These are phyloP conservation scores for Pythium grandisporangium DNA, from an alignment of 352 stramenopile genomes.

Conservation along the genomic window DNA sequence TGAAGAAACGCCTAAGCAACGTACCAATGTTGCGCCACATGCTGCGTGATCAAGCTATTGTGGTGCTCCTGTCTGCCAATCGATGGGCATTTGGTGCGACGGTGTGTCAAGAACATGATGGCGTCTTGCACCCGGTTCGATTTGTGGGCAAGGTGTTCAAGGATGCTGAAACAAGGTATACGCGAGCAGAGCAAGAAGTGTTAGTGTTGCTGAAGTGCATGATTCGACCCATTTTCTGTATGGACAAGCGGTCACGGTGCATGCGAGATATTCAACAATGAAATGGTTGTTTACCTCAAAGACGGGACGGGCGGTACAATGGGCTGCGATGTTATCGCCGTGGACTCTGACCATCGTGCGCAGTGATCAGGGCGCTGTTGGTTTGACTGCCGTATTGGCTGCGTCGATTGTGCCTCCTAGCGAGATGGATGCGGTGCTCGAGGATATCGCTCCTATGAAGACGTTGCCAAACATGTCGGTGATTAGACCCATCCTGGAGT, in stretches of 20 bases:
- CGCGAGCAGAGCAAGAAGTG: background rate
- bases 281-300: background rate
- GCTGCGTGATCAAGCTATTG: background rate
- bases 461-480: background rate
- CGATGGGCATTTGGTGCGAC: slow-evolving; percentile 8
- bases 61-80: slow-evolving; percentile 7
- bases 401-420: background rate
- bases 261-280: background rate
- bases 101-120: slow-evolving; percentile 9
- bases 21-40: slow-evolving; percentile 1
- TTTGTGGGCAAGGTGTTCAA: slow-evolving; percentile 2
- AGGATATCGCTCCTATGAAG: background rate
- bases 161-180: background rate
- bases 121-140: slow-evolving; percentile 3
- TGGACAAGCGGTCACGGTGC: background rate
- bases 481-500: background rate
- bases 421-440: background rate
- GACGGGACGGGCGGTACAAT: background rate
- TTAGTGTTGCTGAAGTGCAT: background rate
- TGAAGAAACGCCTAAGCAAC: slow-evolving; percentile 6
- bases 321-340: background rate
- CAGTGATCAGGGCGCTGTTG: background rate
- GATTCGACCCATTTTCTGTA: background rate
- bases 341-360: background rate
- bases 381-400: background rate